These are phyloP conservation scores for Oryza meridionalis DNA, from an alignment of 176 grass and related monocot genomes.

Conservation along the genomic window DNA sequence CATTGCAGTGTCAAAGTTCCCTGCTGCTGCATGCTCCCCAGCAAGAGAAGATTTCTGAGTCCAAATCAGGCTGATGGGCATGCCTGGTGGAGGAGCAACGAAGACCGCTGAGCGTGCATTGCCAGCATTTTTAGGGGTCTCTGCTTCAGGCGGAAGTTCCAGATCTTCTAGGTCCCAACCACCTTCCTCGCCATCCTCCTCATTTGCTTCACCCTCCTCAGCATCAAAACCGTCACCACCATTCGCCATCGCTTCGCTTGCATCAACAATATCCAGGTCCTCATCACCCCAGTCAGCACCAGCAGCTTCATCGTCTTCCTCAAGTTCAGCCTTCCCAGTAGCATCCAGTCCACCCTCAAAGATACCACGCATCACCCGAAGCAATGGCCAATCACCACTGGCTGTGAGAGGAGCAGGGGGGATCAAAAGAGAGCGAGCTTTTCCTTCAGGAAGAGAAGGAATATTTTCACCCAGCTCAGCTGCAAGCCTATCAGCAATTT, in stretches of 20 bases:
- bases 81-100: constrained; percentile 68
- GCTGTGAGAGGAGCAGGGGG: constrained; percentile 65
- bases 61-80: constrained; percentile 85
- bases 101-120: constrained; percentile 51
- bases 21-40: constrained; percentile 81
- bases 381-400: constrained; percentile 76
- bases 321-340: constrained; percentile 55
- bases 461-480: constrained; percentile 76
- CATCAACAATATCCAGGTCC: constrained; percentile 73
- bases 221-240: constrained; percentile 50
- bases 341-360: constrained; percentile 80
- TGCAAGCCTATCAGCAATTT: constrained; percentile 71
- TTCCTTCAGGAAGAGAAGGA: constrained; percentile 67
- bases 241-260: constrained; percentile 59
- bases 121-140: constrained; percentile 59
- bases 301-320: constrained; percentile 69
- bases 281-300: constrained; percentile 87
- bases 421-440: constrained; percentile 58
- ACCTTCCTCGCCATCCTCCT: constrained; percentile 77
- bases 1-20: constrained; percentile 91
- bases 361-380: constrained; percentile 85
- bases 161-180: constrained; percentile 96
- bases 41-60: constrained; percentile 87
- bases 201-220: constrained; percentile 51
- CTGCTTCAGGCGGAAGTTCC: constrained; percentile 67